Evolutionary conservation across 352 stramenopile species (phyloP).

Genomic region (Peronospora belbahrii): DNA sequence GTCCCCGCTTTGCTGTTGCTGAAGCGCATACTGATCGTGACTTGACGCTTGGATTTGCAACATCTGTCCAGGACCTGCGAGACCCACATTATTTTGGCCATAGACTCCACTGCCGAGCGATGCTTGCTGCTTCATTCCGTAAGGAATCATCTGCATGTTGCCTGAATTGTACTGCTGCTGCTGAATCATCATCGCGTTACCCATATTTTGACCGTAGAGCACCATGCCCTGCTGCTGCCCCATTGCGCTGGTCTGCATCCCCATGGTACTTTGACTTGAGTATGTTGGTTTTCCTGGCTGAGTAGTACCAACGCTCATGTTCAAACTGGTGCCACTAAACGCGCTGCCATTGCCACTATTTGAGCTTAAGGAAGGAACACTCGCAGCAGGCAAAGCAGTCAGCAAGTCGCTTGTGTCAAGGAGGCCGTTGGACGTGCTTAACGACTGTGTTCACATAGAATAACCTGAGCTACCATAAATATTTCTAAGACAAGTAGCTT

Average conservation of each 20-base stretch:
- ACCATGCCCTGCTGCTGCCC: slow-evolving; percentile 28
- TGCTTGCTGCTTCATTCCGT: slow-evolving; percentile 50
- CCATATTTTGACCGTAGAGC: slow-evolving; percentile 27
- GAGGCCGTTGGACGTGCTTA: slow-evolving; percentile 30
- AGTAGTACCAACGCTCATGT: slow-evolving; percentile 26
- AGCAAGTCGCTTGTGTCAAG: slow-evolving; percentile 41
- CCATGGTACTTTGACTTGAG: slow-evolving; percentile 32
- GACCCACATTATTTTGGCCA: slow-evolving; percentile 30
- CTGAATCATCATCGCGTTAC: slow-evolving; percentile 37
- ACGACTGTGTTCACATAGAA: slow-evolving; percentile 15
- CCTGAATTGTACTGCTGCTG: slow-evolving; percentile 37
- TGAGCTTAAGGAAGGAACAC: slow-evolving; percentile 17
- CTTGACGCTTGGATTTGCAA: slow-evolving; percentile 62
- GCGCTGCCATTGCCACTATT: slow-evolving; percentile 26
- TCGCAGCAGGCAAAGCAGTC: slow-evolving; percentile 34
- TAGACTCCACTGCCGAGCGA: slow-evolving; percentile 40
- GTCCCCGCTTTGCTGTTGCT: slow-evolving; percentile 47
- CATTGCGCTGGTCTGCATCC: slow-evolving; percentile 17
- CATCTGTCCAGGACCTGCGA: slow-evolving; percentile 51
- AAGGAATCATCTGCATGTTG: slow-evolving; percentile 77
- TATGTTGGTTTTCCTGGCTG: slow-evolving; percentile 28
- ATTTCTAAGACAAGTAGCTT: background rate
- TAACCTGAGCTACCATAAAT: slow-evolving; percentile 12
- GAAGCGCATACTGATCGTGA: slow-evolving; percentile 43
- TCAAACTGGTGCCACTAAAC: slow-evolving; percentile 65